phyloP scores from a whole-genome alignment of 768 basidiomycete genomes.

The Sporobolomyces roseus region DNA sequence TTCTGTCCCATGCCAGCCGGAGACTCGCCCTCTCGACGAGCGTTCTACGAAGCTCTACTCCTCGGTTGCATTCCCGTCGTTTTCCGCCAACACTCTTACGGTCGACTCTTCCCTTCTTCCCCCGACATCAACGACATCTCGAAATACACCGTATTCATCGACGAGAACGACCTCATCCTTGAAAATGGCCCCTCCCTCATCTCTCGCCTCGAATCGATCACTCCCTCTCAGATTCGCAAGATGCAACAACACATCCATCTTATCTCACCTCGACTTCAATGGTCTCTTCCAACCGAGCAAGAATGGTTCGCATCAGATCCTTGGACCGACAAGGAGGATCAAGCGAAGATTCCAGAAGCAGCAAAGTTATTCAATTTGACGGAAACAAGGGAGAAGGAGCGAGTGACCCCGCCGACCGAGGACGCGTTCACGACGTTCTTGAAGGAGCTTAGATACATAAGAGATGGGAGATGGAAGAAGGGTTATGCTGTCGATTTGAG shows the following conservation, averaged over 20 bases:
- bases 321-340: neutral
- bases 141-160: slow-evolving; percentile 20
- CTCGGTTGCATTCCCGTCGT: slow-evolving; percentile 34
- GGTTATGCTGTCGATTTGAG: slow-evolving; percentile 51
- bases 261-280: slow-evolving; percentile 13
- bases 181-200: slow-evolving; percentile 1
- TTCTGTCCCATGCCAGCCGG: slow-evolving; percentile 28
- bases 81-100: slow-evolving; percentile 13
- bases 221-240: neutral
- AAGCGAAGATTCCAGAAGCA: neutral
- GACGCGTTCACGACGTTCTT: slow-evolving; percentile 23
- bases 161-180: slow-evolving; percentile 26
- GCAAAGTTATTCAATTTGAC: slow-evolving; percentile 10
- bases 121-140: slow-evolving; percentile 29
- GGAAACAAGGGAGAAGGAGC: neutral
- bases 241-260: slow-evolving; percentile 10
- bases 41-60: slow-evolving; percentile 26
- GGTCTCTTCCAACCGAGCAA: slow-evolving; percentile 12
- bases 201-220: slow-evolving; percentile 10
- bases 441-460: slow-evolving; percentile 11
- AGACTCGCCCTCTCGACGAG: slow-evolving; percentile 24
- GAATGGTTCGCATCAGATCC: slow-evolving; percentile 11
- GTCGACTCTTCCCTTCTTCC: slow-evolving; percentile 16
- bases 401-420: neutral
- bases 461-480: slow-evolving; percentile 14